Evolutionary conservation across 768 basidiomycete species (phyloP).

Genomic region (Auricularia auricula-judae): DNA sequence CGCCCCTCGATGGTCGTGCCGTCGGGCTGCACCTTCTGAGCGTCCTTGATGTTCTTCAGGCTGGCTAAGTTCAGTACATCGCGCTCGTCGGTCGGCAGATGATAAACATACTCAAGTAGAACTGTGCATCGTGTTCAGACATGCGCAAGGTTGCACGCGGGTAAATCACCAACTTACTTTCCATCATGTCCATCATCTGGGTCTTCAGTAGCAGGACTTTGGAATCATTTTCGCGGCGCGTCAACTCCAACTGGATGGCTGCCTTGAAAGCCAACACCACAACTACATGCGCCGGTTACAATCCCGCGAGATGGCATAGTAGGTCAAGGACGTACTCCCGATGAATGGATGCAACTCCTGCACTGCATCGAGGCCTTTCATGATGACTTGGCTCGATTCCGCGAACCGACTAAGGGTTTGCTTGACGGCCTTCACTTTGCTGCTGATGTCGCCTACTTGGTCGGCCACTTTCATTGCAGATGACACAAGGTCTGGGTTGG

Average conservation of each 20-base stretch:
- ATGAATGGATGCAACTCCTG: slow-evolving; percentile 4
- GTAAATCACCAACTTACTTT: not conserved
- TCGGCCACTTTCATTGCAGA: not conserved
- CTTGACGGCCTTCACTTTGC: not conserved
- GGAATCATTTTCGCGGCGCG: slow-evolving; percentile 2
- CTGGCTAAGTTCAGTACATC: slow-evolving; percentile 10
- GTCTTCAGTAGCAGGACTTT: not conserved
- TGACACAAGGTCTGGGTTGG: not conserved
- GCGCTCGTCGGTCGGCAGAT: not conserved
- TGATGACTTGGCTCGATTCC: not conserved
- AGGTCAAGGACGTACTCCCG: not conserved
- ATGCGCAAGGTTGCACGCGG: not conserved
- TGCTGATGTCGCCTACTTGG: not conserved
- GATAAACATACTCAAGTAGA: not conserved
- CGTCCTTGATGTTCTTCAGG: slow-evolving; percentile 19
- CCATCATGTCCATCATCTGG: slow-evolving; percentile 5
- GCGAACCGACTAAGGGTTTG: not conserved
- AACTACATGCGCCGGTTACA: not conserved
- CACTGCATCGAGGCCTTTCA: slow-evolving; percentile 2
- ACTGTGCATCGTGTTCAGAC: not conserved
- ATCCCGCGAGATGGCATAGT: too few relatives aligned
- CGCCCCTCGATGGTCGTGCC: slow-evolving; percentile 22
- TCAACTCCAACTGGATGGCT: not conserved
- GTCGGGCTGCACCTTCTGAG: slow-evolving; percentile 20
- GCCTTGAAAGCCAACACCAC: slow-evolving; percentile 4